Percentiles rank a stretch among this genome's conserved stretches.
phyloP scores from a whole-genome alignment of 768 basidiomycete species.

The Neoboletus brunneissimus region DNA sequence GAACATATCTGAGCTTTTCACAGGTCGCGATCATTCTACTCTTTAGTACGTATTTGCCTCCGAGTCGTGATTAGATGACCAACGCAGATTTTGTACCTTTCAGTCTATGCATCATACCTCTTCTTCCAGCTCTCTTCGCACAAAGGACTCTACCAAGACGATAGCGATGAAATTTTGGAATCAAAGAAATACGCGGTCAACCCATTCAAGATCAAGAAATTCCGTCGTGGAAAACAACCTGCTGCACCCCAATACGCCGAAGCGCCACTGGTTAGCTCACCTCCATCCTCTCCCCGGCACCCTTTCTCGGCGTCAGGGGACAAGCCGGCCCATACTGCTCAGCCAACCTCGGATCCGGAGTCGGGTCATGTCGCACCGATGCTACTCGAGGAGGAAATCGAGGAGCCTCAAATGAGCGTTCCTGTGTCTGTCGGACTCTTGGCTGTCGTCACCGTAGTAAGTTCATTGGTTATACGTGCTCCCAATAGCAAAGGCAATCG shows the following conservation, averaged over 20 bases:
- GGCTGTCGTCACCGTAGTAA: constrained; percentile 58
- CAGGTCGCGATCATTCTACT: constrained; percentile 76
- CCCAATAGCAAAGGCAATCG: neutral
- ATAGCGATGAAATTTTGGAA: constrained; percentile 35
- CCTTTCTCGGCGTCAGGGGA: neutral
- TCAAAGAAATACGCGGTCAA: constrained; percentile 42
- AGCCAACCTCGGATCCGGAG: constrained; percentile 12
- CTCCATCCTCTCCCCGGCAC: constrained; percentile 9
- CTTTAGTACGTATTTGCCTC: constrained; percentile 50
- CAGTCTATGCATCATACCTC: constrained; percentile 74
- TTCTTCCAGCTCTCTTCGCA: constrained; percentile 82
- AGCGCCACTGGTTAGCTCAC: constrained; percentile 2
- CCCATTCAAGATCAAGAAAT: constrained; percentile 29
- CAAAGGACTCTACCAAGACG: constrained; percentile 60
- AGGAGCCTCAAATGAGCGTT: constrained; percentile 53
- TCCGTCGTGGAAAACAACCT: constrained; percentile 15
- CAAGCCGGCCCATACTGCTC: neutral
- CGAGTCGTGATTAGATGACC: neutral
- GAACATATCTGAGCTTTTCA: constrained; percentile 2
- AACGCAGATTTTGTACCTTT: neutral
- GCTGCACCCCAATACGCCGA: constrained; percentile 2
- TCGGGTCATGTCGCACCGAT: neutral
- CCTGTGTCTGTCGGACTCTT: constrained; percentile 52
- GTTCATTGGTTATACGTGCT: constrained; percentile 18
- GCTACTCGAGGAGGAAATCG: constrained; percentile 30